A percentile compares a stretch with the other conserved stretches of the same genome.
These are phyloP conservation scores for Fusarium brachygibbosum DNA, from an alignment of 2,329 filamentous ascomycete species.

Conservation along the genomic window DNA sequence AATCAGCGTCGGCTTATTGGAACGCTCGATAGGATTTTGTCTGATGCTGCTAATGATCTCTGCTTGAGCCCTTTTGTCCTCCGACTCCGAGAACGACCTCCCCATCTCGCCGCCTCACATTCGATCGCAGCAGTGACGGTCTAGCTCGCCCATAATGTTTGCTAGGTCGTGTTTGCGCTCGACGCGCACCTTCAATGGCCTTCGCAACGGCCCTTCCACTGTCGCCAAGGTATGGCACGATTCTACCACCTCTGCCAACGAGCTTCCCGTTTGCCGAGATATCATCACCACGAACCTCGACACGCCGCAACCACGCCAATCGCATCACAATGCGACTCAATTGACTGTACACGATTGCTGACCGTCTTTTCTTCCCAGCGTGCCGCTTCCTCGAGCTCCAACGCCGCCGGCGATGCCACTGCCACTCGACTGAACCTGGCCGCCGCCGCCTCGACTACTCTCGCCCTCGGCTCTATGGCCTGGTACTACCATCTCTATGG, in stretches of 20 bases:
- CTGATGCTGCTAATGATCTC: slow-evolving; percentile 54
- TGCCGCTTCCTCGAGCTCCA: slow-evolving; percentile 79
- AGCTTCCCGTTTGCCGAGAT: slow-evolving; percentile 55
- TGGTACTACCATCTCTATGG: slow-evolving; percentile 99
- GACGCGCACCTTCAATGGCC: slow-evolving; percentile 85
- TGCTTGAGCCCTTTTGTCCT: slow-evolving; percentile 57
- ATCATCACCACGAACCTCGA: slow-evolving; percentile 47
- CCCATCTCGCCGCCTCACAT: slow-evolving; percentile 54
- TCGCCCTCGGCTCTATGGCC: slow-evolving; percentile 88
- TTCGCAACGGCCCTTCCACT: slow-evolving; percentile 79
- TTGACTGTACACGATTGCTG: slow-evolving; percentile 53
- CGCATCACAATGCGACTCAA: slow-evolving; percentile 43
- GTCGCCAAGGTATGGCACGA: slow-evolving; percentile 78
- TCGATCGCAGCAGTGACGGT: slow-evolving; percentile 57
- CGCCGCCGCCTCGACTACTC: slow-evolving; percentile 85
- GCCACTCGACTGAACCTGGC: slow-evolving; percentile 87
- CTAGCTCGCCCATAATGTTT: slow-evolving; percentile 80
- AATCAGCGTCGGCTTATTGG: slow-evolving; percentile 61
- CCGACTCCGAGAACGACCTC: slow-evolving; percentile 56
- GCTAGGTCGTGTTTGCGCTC: slow-evolving; percentile 91
- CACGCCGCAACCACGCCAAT: slow-evolving; percentile 49
- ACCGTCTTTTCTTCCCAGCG: slow-evolving; percentile 63
- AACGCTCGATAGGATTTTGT: slow-evolving; percentile 59
- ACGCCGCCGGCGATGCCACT: slow-evolving; percentile 76
- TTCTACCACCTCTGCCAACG: slow-evolving; percentile 49